Conservation (phyloP, 768 basidiomycete species). For the Agaricus blazei region DNA sequence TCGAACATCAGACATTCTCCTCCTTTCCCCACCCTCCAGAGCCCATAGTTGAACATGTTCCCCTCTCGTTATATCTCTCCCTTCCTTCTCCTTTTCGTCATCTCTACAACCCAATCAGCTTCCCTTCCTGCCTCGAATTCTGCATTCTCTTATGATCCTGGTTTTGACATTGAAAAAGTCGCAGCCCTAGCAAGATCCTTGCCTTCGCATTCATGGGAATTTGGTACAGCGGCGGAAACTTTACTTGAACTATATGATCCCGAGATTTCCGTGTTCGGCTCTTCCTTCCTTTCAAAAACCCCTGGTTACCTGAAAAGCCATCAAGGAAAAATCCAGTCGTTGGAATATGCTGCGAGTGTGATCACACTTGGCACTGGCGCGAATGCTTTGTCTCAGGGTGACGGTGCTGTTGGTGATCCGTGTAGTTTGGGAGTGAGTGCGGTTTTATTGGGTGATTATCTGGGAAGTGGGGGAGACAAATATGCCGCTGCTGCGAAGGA, state of each 20-base stretch:
- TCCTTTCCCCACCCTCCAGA: background rate
- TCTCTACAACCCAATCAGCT: too few species aligned
- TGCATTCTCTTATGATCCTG: conserved; percentile 27
- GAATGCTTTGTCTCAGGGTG: conserved; percentile 30
- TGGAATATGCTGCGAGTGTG: conserved; percentile 34
- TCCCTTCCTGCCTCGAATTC: background rate
- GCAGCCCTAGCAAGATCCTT: conserved; percentile 25
- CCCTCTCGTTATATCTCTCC: background rate
- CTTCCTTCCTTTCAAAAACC: conserved; percentile 26
- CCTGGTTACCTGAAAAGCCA: conserved; percentile 16
- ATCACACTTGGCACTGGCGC: conserved; percentile 29
- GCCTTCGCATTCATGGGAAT: conserved; percentile 45
- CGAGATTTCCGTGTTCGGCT: conserved; percentile 33
- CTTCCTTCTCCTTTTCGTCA: background rate
- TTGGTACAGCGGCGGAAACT: conserved; percentile 35
- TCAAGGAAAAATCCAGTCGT: conserved; percentile 16
- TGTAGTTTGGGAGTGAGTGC: conserved; percentile 45
- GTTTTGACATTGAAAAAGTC: conserved; percentile 31
- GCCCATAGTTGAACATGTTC: background rate
- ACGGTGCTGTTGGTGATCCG: conserved; percentile 41
- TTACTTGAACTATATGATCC: conserved; percentile 39
- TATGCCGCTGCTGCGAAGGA: conserved; percentile 27
- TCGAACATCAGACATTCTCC: too few species aligned
- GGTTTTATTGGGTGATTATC: conserved; percentile 34
- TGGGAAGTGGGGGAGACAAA: conserved; percentile 12